A percentile compares a stretch with the other conserved stretches of the same genome.
Conservation (phyloP, 345 rosid species). For the Populus pruinosa region DNA sequence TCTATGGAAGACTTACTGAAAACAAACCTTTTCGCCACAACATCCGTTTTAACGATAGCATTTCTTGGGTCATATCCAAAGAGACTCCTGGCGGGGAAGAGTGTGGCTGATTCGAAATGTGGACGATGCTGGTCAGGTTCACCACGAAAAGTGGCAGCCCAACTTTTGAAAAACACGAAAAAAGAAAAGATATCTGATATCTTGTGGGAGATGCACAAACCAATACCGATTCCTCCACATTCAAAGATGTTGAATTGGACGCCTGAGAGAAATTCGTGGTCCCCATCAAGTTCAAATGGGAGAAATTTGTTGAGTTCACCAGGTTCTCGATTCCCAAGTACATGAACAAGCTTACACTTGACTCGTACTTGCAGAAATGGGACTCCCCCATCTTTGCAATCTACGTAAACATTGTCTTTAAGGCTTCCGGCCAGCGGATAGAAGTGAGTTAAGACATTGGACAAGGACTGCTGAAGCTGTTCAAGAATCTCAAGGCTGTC, state of each 20-base stretch:
- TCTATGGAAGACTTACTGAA: background rate
- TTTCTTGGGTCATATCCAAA: constrained; percentile 15
- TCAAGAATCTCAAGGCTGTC: background rate
- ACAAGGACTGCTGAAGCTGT: constrained; percentile 36
- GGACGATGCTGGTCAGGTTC: constrained; percentile 6
- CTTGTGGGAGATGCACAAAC: constrained; percentile 23
- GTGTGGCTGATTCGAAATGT: constrained; percentile 18
- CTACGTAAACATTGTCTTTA: constrained; percentile 19
- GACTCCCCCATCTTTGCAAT: constrained; percentile 27
- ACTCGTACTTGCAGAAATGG: constrained; percentile 14
- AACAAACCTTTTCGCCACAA: background rate
- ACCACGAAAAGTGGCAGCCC: constrained; percentile 20
- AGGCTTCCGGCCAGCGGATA: constrained; percentile 49
- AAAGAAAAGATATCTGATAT: background rate
- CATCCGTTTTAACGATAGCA: background rate
- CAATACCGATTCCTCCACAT: constrained; percentile 16
- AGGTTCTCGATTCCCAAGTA: constrained; percentile 6
- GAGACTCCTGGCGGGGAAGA: constrained; percentile 29
- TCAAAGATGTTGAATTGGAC: constrained; percentile 35
- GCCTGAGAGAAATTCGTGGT: background rate
- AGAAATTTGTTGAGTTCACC: constrained; percentile 12
- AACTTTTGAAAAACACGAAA: constrained; percentile 6
- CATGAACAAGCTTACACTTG: constrained; percentile 3
- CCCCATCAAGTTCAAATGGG: constrained; percentile 5
- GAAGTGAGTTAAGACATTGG: constrained; percentile 35